Conservation (phyloP, 176 grass and related monocot species). For the Carex scoparia region DNA sequence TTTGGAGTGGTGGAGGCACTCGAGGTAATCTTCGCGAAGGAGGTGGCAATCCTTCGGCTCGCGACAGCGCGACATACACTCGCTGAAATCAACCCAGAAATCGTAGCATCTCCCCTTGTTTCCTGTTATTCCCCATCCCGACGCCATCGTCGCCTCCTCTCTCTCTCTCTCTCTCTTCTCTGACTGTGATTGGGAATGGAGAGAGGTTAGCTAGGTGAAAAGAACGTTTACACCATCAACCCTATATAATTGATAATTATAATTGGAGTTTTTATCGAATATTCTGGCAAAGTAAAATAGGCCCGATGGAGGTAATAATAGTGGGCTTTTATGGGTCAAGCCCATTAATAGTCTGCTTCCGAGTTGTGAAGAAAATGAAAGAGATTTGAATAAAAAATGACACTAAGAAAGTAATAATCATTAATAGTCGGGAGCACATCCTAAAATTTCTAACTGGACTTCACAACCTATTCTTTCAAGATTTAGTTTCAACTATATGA, state of each 20-base stretch:
- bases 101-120: slow-evolving; percentile 99
- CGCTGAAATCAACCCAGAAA: slow-evolving; percentile 98
- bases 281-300: background rate
- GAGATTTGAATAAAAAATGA: too few species aligned
- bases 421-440: too few species aligned
- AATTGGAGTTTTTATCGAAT: background rate
- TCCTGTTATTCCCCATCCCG: slow-evolving; percentile 93
- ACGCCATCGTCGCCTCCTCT: slow-evolving; percentile 50
- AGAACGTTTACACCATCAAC: slow-evolving; percentile 12
- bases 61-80: slow-evolving; percentile 96
- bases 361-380: too few species aligned
- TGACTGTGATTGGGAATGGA: slow-evolving; percentile 15
- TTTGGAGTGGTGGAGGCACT: slow-evolving; percentile 98
- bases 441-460: background rate
- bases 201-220: slow-evolving; percentile 1
- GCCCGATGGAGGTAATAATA: background rate
- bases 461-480: background rate
- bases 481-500: too few species aligned
- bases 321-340: background rate
- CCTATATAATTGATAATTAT: slow-evolving; percentile 6
- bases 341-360: background rate
- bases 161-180: background rate
- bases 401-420: too few species aligned
- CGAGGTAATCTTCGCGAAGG: slow-evolving; percentile 97
- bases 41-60: slow-evolving; percentile 82